Conservation (phyloP, 169 alveolate species). For the Eimeria necatrix region DNA sequence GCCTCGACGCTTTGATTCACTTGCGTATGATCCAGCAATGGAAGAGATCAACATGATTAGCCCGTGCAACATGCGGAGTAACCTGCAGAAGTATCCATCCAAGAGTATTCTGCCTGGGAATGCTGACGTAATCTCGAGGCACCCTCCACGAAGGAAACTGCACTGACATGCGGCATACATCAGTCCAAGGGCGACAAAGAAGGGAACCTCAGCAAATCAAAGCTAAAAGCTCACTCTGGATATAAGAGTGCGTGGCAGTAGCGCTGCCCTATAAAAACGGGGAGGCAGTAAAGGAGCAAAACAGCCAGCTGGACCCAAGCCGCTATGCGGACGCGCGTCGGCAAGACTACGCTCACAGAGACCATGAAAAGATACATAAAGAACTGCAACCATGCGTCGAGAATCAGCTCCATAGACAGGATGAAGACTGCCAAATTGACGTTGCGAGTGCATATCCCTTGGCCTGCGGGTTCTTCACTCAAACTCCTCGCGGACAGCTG, state of each 20-base stretch:
- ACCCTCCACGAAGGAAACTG: too few species aligned
- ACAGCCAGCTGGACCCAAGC: not conserved
- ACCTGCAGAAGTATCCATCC: not conserved
- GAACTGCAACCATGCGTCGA: conserved; percentile 6
- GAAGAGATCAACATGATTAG: not conserved
- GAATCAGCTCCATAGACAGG: not conserved
- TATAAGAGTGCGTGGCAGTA: not conserved
- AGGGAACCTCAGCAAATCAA: not conserved
- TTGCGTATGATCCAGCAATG: not conserved
- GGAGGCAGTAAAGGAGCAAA: not conserved
- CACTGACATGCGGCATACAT: too few species aligned
- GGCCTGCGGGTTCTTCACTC: not conserved
- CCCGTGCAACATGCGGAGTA: not conserved
- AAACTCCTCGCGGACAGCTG: too few species aligned
- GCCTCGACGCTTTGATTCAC: conserved; percentile 29
- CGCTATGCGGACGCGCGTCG: conserved; percentile 27
- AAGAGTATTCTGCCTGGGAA: not conserved
- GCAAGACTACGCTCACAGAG: conserved; percentile 1
- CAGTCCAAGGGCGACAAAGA: too few species aligned
- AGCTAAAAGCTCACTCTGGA: not conserved
- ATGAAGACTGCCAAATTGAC: not conserved
- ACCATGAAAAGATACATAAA: not conserved
- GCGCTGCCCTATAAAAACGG: not conserved
- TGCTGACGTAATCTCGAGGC: too few species aligned
- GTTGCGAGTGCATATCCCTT: not conserved